Evolutionary conservation across 129 eudicot species (phyloP), one percentile per base, ranked within the genome.

Genomic region (Escallonia herrerae): DNA sequence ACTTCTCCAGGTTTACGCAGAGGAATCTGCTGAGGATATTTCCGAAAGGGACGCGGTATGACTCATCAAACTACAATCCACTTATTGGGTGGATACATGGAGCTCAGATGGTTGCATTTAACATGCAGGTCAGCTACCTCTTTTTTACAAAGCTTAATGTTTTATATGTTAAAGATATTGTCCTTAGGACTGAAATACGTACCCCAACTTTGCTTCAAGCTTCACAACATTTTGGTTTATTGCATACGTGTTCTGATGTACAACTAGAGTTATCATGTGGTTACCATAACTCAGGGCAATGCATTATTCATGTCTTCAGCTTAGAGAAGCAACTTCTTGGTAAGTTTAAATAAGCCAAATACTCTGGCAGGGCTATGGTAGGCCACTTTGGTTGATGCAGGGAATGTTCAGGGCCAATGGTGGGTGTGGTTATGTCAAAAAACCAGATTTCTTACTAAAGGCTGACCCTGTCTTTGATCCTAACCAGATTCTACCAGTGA

Each of bases 381-480:
- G 85, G 68, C 46, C 85, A 15, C 81, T 90, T 3, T 90, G 97
- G 97, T 72, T 90, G 64, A 90, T 90, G 97, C 95, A 86, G 56
- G 97, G 97, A 51, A 72, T 90, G 91, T 90, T 90, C 70, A 78
- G 91, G 74, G 97, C 89, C 44, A 90, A 90, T n/a, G 97, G 95
- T 49, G 97, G 91, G 4, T 83, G 97, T 7, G 97, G 97, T 8
- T 90, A 83, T 7, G 91, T 86, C 44, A 90, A 84, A 73, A 90
- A 90, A 63, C 97, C 97, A n/a, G 95, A 84, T 74, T 61, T 90
- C 43, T 63, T 90, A 12, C 78, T 87, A 15, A 63, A 73, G 43
- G 33, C 11, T 52, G 83, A 65, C 15, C 77, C 82, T 0, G 75
- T 84, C 8, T 82, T 86, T 56, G 83, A 87, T 75, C 95, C 93